Conservation (phyloP, 1,139 yeast species). For the Lodderomyces elongisporus region DNA sequence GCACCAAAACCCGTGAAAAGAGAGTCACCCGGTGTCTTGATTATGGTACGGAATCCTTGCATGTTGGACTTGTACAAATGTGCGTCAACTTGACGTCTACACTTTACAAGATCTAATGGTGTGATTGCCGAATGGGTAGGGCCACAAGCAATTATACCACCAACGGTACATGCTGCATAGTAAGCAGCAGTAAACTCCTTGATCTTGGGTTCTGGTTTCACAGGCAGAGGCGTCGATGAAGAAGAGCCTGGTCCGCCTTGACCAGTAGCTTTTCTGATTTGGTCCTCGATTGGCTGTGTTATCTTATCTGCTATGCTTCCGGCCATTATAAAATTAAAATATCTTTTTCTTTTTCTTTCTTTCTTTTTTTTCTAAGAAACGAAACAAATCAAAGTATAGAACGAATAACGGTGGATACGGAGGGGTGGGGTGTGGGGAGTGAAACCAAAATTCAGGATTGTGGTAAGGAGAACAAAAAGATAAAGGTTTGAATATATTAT, state of each 20-base stretch:
- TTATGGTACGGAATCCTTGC: constrained; percentile 73
- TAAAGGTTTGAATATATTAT: too few species aligned
- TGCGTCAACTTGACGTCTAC: constrained; percentile 84
- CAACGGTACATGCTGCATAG: constrained; percentile 78
- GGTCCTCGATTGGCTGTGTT: constrained; percentile 30
- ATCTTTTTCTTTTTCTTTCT: too few species aligned
- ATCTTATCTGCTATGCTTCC: constrained; percentile 25
- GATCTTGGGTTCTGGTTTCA: constrained; percentile 10
- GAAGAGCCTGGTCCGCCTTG: constrained; percentile 14
- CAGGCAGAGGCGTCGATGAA: constrained; percentile 10
- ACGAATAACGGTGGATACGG: too few species aligned
- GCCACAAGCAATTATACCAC: constrained; percentile 91
- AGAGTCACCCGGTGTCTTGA: constrained; percentile 71
- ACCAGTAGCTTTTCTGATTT: constrained; percentile 16
- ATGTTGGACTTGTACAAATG: constrained; percentile 65
- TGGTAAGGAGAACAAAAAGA: too few species aligned
- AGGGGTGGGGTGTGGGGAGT: too few species aligned
- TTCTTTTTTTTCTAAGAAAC: too few species aligned
- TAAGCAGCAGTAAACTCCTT: constrained; percentile 65
- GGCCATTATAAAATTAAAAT: too few species aligned
- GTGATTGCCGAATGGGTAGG: constrained; percentile 92
- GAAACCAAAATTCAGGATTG: too few species aligned
- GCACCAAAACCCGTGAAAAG: constrained; percentile 87
- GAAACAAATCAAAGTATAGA: too few species aligned
- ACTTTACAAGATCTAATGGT: constrained; percentile 88